Evolutionary conservation across 495 filamentous ascomycete genomes (phyloP), one percentile per base, ranked within the genome.

Genomic region (Rhypophila decipiens): DNA sequence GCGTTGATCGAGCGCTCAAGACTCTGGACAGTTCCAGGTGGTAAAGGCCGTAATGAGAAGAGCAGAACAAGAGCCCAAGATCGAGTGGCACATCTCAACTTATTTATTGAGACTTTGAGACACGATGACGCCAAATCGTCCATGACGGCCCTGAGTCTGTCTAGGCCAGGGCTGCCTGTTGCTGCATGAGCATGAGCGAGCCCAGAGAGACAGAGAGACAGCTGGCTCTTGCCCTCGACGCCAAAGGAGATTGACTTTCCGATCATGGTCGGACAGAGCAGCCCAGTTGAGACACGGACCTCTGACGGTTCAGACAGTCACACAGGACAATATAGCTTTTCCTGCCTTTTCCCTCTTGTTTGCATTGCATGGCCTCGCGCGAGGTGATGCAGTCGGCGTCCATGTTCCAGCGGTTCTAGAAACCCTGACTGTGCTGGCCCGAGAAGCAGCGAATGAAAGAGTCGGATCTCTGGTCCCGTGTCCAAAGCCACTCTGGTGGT

Each of bases 371-470:
- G n/a, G n/a, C n/a, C n/a, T n/a, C n/a, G n/a, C n/a, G n/a, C n/a
- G n/a, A n/a, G n/a, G n/a, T 44, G 42, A 35, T 29, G 15, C 42
- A 44, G 24, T 11, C 19, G n/a, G 42, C 35, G 42, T 20, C 36
- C 40, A 31, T 27, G 20, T 43, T 49, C 39, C 20, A 49, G 47
- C 27, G 19, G 20, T 50, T 50, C 47, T 50, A 50, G 48, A 50
- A 52, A 47, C 17, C n/a, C 23, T 31, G 38, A 2, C 5, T 24
- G 38, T 38, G 44, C 44, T 20, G 19, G 46, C 50, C 39, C 38
- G 18, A 13, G 19, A 10, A 2, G n/a, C n/a, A n/a, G n/a, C n/a
- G n/a, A n/a, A n/a, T n/a, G n/a, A n/a, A 35, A 7, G 38, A 37
- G 22, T 24, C 13, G 44, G 19, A 11, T 3, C 11, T 47, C 37